Base-by-base conservation (phyloP, 2,329 filamentous ascomycete species). In the Pseudogymnoascus sp. region DNA sequence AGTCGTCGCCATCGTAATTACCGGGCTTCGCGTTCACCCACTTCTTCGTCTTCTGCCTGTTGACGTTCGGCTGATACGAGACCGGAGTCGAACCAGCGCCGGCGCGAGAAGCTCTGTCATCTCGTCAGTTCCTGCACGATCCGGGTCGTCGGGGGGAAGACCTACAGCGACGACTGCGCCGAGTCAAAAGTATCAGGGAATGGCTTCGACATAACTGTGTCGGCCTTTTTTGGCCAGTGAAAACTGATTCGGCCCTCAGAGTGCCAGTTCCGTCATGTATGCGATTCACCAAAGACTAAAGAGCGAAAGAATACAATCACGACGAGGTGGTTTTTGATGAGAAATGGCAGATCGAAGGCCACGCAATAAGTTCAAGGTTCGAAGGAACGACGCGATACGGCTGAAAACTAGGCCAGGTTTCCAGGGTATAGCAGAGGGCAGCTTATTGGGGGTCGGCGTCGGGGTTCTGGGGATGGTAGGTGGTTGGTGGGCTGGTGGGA, bases 1-100 rank as follows among this genome's bases (percentile, higher is more conserved):
- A 97, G 71, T 96, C 93, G 70, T 95, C 92, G 66, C 92, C 93
- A 70, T 93, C 92, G 71, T 97, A 97, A 71, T 85, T 90, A 69
- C 89, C 87, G 63, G 85, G 81, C 74, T 92, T 93, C 36, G 93
- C 93, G 70, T 96, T 89, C 38, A 93, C 88, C 93, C 93, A 97
- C 83, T 96, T 96, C 76, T 88, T 90, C 62, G 92, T 97, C 78
- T 96, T 96, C 62, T 86, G 84, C 65, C 93, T 87, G 76, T 90
- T 93, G 58, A 97, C 87, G 73, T 96, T 95, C 60, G 91, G 85
- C 73, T 90, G 89, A 76, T 92, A 96, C 2, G 71, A 42, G 9
- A 61, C 36, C 1, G 59, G 39, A 12, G 59, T 71, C 29, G 71
- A 68, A 33, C 67, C 64, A 21, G 67, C 63, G 31, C 61, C 70